These are phyloP conservation scores for Drechslerella coelobrocha DNA, from an alignment of 2,329 filamentous ascomycete species.

Conservation along the genomic window DNA sequence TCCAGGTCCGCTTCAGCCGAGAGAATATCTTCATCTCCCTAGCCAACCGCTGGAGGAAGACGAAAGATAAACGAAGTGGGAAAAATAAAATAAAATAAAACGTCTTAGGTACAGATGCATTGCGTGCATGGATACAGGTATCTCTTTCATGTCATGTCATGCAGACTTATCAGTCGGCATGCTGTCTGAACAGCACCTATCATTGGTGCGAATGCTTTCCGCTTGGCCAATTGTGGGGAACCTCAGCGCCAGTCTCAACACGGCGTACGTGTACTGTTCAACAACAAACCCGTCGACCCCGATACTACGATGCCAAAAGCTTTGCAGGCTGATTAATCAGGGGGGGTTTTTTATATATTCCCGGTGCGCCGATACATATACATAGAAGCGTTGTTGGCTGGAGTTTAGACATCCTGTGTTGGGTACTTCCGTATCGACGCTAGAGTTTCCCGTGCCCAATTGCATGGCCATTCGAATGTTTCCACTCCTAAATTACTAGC, in stretches of 20 bases:
- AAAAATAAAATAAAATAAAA: neutral
- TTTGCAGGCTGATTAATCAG: neutral
- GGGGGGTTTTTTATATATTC: too few species aligned
- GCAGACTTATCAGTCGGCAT: slow-evolving; percentile 1
- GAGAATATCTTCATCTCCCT: neutral
- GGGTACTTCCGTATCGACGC: too few species aligned
- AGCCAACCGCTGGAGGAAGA: neutral
- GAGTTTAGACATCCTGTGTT: too few species aligned
- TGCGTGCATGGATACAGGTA: neutral
- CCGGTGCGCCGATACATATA: too few species aligned
- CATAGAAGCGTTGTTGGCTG: too few species aligned
- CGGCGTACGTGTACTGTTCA: too few species aligned
- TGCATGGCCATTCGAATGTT: too few species aligned
- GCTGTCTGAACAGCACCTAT: neutral
- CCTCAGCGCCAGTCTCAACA: neutral
- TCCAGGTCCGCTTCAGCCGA: neutral
- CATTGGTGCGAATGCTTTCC: slow-evolving; percentile 1
- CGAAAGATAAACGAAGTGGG: neutral
- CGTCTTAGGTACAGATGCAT: neutral
- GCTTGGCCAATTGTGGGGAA: slow-evolving; percentile 1
- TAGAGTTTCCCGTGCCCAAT: too few species aligned
- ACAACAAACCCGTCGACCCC: too few species aligned
- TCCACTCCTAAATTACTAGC: too few species aligned
- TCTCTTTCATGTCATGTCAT: neutral
- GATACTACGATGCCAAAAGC: too few species aligned